Evolutionary conservation across 2,329 filamentous ascomycete genomes (phyloP).

Genomic region (Penicillium decumbens): DNA sequence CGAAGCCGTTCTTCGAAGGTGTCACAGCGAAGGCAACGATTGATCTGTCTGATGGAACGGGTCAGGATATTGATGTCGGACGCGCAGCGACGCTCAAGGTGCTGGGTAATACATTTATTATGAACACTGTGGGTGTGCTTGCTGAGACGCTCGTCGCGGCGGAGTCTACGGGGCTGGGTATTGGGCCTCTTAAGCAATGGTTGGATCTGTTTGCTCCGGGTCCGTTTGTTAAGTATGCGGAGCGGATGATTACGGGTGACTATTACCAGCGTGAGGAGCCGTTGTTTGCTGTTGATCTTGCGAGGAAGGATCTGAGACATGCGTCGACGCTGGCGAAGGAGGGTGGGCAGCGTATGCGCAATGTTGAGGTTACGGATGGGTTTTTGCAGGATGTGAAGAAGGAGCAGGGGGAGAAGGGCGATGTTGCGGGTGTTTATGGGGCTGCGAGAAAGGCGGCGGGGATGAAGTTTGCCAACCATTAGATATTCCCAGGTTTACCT

Average conservation of each 20-base stretch:
- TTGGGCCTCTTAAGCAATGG: slow-evolving; percentile 64
- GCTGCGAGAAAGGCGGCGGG: slow-evolving; percentile 70
- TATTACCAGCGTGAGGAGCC: slow-evolving; percentile 72
- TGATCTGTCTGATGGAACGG: slow-evolving; percentile 25
- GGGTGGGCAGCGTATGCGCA: slow-evolving; percentile 59
- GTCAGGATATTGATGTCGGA: slow-evolving; percentile 64
- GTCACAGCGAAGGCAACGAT: slow-evolving; percentile 54
- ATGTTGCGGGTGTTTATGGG: slow-evolving; percentile 79
- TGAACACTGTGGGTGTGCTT: slow-evolving; percentile 76
- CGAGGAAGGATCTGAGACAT: slow-evolving; percentile 76
- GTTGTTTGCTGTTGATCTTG: slow-evolving; percentile 77
- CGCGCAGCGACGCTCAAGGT: slow-evolving; percentile 71
- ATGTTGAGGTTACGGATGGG: slow-evolving; percentile 62
- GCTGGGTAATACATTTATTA: slow-evolving; percentile 78
- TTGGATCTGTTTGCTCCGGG: slow-evolving; percentile 71
- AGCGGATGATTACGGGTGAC: slow-evolving; percentile 68
- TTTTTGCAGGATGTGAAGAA: slow-evolving; percentile 67
- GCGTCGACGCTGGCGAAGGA: slow-evolving; percentile 62
- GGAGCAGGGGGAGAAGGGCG: slow-evolving; percentile 64
- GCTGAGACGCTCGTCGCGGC: slow-evolving; percentile 73
- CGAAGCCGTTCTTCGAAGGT: slow-evolving; percentile 66
- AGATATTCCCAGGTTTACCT: not conserved
- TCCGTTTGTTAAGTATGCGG: slow-evolving; percentile 68
- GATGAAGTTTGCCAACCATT: slow-evolving; percentile 65
- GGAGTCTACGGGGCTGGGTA: slow-evolving; percentile 73